Evolutionary conservation across 805 yeast genomes (phyloP).

Genomic region (Lipomyces yamanashiensis): DNA sequence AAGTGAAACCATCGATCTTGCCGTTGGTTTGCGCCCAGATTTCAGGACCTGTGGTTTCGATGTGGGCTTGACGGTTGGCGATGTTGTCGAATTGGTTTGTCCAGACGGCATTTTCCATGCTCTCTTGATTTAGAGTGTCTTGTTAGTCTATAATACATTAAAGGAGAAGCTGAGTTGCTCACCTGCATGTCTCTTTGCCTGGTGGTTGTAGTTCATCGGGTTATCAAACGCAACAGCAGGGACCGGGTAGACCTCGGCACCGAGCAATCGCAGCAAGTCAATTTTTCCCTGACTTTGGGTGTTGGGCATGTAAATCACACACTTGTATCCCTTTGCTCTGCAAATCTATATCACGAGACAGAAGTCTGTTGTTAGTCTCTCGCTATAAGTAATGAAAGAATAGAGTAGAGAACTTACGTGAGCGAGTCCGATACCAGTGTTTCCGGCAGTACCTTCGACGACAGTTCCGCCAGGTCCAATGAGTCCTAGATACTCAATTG

Average conservation of each 20-base stretch:
- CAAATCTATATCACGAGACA: constrained; percentile 49
- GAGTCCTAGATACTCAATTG: constrained; percentile 43
- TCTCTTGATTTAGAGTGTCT: constrained; percentile 46
- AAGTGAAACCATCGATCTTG: constrained; percentile 80
- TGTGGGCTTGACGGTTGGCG: constrained; percentile 88
- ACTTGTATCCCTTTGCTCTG: constrained; percentile 79
- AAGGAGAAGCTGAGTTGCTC: not conserved
- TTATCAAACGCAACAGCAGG: constrained; percentile 84
- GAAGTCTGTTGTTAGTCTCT: not conserved
- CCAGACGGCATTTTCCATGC: constrained; percentile 81
- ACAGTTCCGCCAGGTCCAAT: constrained; percentile 80
- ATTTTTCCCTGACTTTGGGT: constrained; percentile 83
- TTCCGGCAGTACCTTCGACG: constrained; percentile 94
- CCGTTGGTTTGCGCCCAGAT: constrained; percentile 85
- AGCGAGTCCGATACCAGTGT: constrained; percentile 93
- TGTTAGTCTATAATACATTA: not conserved
- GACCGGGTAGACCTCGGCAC: constrained; percentile 87
- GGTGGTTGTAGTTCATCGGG: constrained; percentile 85
- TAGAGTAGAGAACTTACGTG: constrained; percentile 45
- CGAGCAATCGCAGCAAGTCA: constrained; percentile 71
- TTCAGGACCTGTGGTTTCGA: constrained; percentile 90
- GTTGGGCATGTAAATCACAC: constrained; percentile 89
- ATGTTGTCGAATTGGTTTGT: constrained; percentile 87
- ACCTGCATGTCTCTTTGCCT: constrained; percentile 78
- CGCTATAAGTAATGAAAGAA: not conserved